Percentiles rank a stretch among this genome's conserved stretches.
Evolutionary conservation across 2,329 filamentous ascomycete genomes (phyloP).

Genomic region (Ophiostoma triangulosporum): DNA sequence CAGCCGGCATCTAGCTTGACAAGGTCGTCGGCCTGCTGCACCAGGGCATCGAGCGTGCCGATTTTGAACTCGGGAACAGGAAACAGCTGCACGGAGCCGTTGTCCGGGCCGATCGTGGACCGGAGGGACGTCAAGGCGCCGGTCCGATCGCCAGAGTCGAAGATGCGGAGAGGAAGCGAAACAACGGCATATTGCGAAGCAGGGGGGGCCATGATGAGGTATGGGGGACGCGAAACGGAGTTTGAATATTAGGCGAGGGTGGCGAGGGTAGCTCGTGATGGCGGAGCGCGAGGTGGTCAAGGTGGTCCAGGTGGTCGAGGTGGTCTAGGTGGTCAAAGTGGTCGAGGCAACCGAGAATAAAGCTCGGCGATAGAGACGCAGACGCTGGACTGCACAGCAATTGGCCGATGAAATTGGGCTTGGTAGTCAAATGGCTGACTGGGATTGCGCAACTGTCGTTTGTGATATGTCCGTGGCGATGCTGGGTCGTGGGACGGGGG

Average conservation of each 20-base stretch:
- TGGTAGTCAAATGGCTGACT: not conserved
- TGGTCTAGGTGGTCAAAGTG: not conserved
- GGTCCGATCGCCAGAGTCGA: constrained; percentile 64
- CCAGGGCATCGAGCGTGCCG: constrained; percentile 84
- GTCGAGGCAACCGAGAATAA: not conserved
- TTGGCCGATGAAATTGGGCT: not conserved
- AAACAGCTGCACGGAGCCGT: constrained; percentile 65
- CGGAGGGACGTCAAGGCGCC: constrained; percentile 69
- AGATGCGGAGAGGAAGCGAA: constrained; percentile 78
- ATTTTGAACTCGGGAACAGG: constrained; percentile 92
- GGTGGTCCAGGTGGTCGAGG: not conserved
- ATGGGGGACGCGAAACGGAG: not conserved
- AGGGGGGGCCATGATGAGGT: constrained; percentile 26
- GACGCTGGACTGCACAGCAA: not conserved
- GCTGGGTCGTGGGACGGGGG: not conserved
- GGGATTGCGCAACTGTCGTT: not conserved
- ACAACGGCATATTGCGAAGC: constrained; percentile 66
- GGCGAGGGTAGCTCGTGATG: not conserved
- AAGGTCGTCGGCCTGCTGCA: constrained; percentile 92
- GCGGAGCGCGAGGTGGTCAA: not conserved
- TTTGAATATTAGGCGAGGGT: not conserved
- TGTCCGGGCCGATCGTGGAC: constrained; percentile 57
- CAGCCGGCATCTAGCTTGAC: constrained; percentile 73
- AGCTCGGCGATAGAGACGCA: not conserved
- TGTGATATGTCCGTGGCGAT: not conserved